These are phyloP conservation scores for Candida caryicola DNA, from an alignment of 805 yeast species.

Conservation along the genomic window DNA sequence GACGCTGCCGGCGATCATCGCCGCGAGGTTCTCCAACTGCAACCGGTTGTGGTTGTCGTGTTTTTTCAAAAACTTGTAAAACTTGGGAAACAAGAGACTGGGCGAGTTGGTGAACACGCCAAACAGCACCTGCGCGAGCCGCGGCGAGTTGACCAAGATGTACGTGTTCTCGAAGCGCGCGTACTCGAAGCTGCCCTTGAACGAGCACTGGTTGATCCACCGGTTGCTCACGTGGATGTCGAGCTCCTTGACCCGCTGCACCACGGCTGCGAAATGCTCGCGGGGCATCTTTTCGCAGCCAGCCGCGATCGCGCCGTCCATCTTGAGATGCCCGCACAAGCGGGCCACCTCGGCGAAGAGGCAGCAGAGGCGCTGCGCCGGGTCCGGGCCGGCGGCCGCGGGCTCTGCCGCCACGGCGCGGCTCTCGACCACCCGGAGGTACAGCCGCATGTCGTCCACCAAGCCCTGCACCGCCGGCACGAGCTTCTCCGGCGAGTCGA, in stretches of 20 bases:
- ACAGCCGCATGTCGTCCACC: too few relatives aligned
- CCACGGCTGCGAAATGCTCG: background rate
- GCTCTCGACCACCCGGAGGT: too few relatives aligned
- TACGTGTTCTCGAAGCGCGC: slow-evolving; percentile 20
- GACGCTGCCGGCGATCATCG: slow-evolving; percentile 9
- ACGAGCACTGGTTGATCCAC: slow-evolving; percentile 18
- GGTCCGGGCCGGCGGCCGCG: too few relatives aligned
- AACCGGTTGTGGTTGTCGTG: background rate
- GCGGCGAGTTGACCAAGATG: slow-evolving; percentile 6
- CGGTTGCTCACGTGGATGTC: slow-evolving; percentile 10
- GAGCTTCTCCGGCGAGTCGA: too few relatives aligned
- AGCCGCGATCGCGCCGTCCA: background rate
- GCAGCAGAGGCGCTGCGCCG: background rate
- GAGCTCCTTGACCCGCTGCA: background rate
- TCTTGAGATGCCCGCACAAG: background rate
- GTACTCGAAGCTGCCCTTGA: slow-evolving; percentile 8
- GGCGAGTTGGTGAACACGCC: slow-evolving; percentile 24
- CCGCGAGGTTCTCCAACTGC: slow-evolving; percentile 2
- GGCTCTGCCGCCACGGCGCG: too few relatives aligned
- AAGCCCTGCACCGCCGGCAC: too few relatives aligned
- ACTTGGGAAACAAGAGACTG: slow-evolving; percentile 22
- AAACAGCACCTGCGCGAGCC: slow-evolving; percentile 11
- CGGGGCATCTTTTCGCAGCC: background rate
- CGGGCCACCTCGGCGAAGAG: background rate
- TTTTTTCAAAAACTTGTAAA: slow-evolving; percentile 17